Evolutionary conservation across 345 rosid species (phyloP), one percentile per base, ranked within the genome.

Genomic region (Rhizophora apiculata): DNA sequence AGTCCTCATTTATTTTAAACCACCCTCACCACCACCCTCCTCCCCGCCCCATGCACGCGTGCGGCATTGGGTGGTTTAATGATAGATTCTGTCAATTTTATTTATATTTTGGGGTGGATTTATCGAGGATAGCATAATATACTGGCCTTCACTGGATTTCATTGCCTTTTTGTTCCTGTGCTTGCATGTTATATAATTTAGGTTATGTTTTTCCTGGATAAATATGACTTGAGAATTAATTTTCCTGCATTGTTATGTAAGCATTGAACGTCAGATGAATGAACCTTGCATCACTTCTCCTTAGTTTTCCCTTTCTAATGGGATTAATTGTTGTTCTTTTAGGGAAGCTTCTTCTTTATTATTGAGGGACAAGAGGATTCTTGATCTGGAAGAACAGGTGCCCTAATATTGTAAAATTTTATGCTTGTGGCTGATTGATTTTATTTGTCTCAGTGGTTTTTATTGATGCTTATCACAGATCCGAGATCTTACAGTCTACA

Each of bases 341-440:
- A 90, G 99, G 89, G 88, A 81, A 85, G 53, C 60, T 43, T 68
- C 79, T 56, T 63, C 77, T 21, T 32, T 82, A 43, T 64, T 67
- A 72, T 70, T 71, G 66, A 89, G 81, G 84, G 91, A 88, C 37
- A 89, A 82, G 84, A 81, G 36, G 57, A 83, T 87, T 65, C 82
- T 51, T 71, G 96, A 95, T 71, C 86, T 92, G 59, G 88, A 90
- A 78, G 96, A 92, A 78, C 96, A 93, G 96, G 98, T 90, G 63
- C 21, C 58, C 43, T 54, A 34, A 32, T 58, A 49, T 27, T 24
- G 0, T 70, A 8, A 11, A 27, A n/a, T 51, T 51, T 26, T 58
- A 20, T 20, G 24, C 0, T 22, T 31, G 36, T n/a, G 8, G 8
- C n/a, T 26, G 15, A 24, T 63, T 67, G 59, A 71, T 32, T 63